Base-by-base conservation (phyloP, 1,284 basidiomycete species). In the Ustilago nuda region DNA sequence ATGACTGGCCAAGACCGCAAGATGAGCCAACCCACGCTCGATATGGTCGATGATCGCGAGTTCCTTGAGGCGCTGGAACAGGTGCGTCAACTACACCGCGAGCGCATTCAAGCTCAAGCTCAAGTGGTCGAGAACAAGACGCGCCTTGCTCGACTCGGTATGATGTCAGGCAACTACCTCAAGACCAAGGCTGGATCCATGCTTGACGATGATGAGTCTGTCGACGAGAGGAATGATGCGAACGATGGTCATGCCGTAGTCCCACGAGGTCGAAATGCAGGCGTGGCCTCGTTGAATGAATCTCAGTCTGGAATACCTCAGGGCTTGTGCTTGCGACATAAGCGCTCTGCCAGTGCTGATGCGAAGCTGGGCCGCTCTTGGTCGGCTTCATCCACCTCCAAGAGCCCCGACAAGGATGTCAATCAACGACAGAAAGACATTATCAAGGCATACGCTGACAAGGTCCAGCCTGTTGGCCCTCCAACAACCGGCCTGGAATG, bases 31-130 rank as follows among this genome's bases (percentile, higher is more conserved):
- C 78, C 80, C 9, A 80, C 81, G 57, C 76, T 83, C 41, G 80
- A 75, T 51, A 83, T 83, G 56, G 77, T 73, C 13, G 82, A 83
- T 41, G 82, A 83, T 54, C 66, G 52, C 50, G 82, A 83, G 65
- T 83, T 83, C 66, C 66, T 83, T 35, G 64, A 76, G 61, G 82
- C 79, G 19, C 66, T 83, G 15, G 82, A 83, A 63, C 69, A 79
- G 19, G 80, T 83, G 9, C 76, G 82, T 15, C 50, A 61, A 11
- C 45, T 73, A 51, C 72, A 83, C 37, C 69, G 74, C 50, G 73
- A 80, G 43, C 78, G 81, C 9, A 71, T 83, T 27, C 65, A 73
- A 30, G 71, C 62, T 32, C 57, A 69, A 50, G 71, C 66, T 23
- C 65, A 65, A 36, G 65, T 64, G 52, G 59, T 55, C 11, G 65